Evolutionary conservation across 192 early-diverging fungal genomes (phyloP), one percentile per base, ranked within the genome.

Genomic region (Coemansia brasiliensis): DNA sequence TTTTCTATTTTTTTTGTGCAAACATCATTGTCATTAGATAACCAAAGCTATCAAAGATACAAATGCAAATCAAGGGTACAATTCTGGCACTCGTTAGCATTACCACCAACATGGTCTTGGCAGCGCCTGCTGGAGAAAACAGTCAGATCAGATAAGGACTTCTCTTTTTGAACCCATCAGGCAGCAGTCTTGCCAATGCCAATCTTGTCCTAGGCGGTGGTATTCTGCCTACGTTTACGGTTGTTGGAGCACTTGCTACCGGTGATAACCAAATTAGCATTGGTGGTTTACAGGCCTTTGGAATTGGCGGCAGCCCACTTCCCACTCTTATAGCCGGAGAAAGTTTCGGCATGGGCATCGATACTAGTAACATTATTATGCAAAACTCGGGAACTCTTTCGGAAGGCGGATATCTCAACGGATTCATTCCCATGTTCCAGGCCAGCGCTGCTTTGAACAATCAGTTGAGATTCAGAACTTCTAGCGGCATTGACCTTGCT

Each of bases 181-280:
- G 61, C 2, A 40, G 17, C 21, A 61, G 61, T 32, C 20, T 24
- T 15, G 68, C 41, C 16, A 63, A 65, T 27, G 22, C 37, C 17
- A 40, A 46, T 46, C 24, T 65, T 20, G 48, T 65, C 12, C 40
- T 72, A 5, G 69, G 61, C 29, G 69, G 69, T 11, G 69, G 69
- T 1, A 57, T 72, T 20, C 24, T 72, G 5, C 69, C 69, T 4
- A 72, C 69, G 4, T 12, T 60, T 8, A 72, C 67, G 11, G n/a
- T 72, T 26, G 62, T 26, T 11, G 52, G 26, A 15, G 46, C 16
- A 2, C 20, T 72, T 4, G 40, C 42, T 27, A 62, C 57, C 1
- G 24, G 24, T 6, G 29, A 32, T 35, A 44, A 45, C 39, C 55
- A 52, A 10, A 11, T 72, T 29, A 62, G 62, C 2, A 26, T 64